phyloP scores from a whole-genome alignment of 2,329 filamentous ascomycete genomes.

The Aspergillus fructus region DNA sequence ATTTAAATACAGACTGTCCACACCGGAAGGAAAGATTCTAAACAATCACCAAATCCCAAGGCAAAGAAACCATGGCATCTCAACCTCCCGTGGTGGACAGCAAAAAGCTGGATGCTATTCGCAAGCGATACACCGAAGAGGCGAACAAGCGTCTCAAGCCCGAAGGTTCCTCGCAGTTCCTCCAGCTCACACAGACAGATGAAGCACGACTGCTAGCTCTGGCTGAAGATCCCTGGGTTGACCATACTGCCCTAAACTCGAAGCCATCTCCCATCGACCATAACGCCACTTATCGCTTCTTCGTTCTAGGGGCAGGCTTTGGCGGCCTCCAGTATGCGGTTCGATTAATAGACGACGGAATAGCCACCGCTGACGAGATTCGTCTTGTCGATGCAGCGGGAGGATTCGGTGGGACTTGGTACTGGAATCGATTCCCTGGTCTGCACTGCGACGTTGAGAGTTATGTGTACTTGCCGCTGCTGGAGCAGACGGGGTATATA shows the following conservation, averaged over 20 bases:
- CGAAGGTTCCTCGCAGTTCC: neutral
- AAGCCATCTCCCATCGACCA: neutral
- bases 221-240: neutral
- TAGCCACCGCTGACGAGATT: neutral
- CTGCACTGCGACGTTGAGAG: conserved; percentile 58
- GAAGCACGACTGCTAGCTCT: neutral
- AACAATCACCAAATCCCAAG: neutral
- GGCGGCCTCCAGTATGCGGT: neutral
- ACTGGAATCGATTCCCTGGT: conserved; percentile 52
- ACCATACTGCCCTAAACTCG: neutral
- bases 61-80: neutral
- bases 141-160: neutral
- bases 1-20: neutral
- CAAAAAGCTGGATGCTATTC: neutral
- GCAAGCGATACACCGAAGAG: neutral
- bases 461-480: conserved; percentile 32
- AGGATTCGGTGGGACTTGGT: conserved; percentile 36
- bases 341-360: neutral
- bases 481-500: conserved; percentile 17
- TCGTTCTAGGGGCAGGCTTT: neutral
- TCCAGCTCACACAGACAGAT: neutral
- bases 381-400: neutral
- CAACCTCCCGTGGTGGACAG: neutral
- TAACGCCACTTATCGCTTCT: neutral
- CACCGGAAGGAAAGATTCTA: neutral